Conservation (phyloP, 1,284 basidiomycete species). For the Bjerkandera adusta region DNA sequence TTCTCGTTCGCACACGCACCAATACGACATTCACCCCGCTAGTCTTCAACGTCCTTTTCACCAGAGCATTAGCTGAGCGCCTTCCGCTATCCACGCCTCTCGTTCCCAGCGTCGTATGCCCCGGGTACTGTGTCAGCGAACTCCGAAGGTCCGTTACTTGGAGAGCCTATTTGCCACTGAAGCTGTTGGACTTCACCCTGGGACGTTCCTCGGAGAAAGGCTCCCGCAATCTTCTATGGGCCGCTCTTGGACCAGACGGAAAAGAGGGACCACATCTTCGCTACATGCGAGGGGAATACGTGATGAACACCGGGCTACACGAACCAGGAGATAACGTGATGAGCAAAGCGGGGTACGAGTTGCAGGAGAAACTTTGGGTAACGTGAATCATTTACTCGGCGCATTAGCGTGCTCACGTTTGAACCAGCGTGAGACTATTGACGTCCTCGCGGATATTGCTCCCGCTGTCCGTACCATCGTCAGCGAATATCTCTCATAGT, state of each 20-base stretch:
- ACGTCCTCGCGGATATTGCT: neutral
- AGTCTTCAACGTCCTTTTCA: constrained; percentile 45
- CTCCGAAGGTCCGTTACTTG: constrained; percentile 28
- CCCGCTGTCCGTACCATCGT: neutral
- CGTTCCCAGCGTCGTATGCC: constrained; percentile 39
- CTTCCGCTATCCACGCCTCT: constrained; percentile 27
- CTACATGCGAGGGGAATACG: constrained; percentile 38
- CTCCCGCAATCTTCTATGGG: constrained; percentile 40
- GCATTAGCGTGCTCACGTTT: too few species aligned
- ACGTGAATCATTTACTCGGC: constrained; percentile 20
- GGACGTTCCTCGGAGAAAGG: constrained; percentile 38
- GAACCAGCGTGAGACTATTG: neutral
- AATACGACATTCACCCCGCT: neutral
- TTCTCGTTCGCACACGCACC: constrained; percentile 1
- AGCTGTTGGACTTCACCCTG: constrained; percentile 25
- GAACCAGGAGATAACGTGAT: constrained; percentile 47
- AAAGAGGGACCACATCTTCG: constrained; percentile 14
- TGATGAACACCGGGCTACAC: constrained; percentile 25
- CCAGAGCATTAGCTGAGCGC: constrained; percentile 36
- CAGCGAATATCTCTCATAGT: neutral
- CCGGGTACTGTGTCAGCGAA: constrained; percentile 46
- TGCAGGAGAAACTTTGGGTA: constrained; percentile 44
- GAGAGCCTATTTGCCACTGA: neutral
- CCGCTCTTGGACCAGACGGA: constrained; percentile 31
- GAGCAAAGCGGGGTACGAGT: constrained; percentile 36